Percentiles rank a stretch among this genome's conserved stretches.
These are phyloP conservation scores for Erythrobasidium hasegawianum DNA, from an alignment of 1,284 basidiomycete genomes.

Conservation along the genomic window DNA sequence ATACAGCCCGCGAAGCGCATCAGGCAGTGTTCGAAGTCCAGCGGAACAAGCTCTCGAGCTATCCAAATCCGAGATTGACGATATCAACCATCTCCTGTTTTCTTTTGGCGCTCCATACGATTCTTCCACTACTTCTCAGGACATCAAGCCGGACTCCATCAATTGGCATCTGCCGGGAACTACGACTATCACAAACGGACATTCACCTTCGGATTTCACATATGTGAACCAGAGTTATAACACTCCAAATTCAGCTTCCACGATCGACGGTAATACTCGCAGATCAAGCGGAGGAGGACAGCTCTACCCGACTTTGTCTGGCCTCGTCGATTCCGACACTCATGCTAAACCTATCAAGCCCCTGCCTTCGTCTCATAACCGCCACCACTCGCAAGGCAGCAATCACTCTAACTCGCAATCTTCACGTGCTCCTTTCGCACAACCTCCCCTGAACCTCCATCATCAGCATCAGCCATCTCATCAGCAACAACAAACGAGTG, in stretches of 20 bases:
- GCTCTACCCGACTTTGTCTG: conserved; percentile 24
- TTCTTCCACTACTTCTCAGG: conserved; percentile 1
- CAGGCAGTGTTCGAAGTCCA: conserved; percentile 15
- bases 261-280: background rate
- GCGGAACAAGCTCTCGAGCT: conserved; percentile 27
- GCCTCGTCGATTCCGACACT: background rate
- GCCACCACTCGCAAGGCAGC: background rate
- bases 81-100: conserved; percentile 34
- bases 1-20: conserved; percentile 30
- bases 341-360: conserved; percentile 11
- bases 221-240: background rate
- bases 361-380: background rate
- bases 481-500: background rate
- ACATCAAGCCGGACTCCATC: conserved; percentile 19
- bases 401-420: background rate
- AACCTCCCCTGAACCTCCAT: background rate
- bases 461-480: background rate
- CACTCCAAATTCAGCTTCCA: background rate
- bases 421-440: background rate
- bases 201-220: background rate
- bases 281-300: background rate
- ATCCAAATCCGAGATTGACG: conserved; percentile 34
- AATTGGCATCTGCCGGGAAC: conserved; percentile 10
- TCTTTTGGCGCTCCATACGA: conserved; percentile 31
- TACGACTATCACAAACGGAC: background rate